Conservation (phyloP, 768 basidiomycete genomes). For the Hygrocybe punicea region DNA sequence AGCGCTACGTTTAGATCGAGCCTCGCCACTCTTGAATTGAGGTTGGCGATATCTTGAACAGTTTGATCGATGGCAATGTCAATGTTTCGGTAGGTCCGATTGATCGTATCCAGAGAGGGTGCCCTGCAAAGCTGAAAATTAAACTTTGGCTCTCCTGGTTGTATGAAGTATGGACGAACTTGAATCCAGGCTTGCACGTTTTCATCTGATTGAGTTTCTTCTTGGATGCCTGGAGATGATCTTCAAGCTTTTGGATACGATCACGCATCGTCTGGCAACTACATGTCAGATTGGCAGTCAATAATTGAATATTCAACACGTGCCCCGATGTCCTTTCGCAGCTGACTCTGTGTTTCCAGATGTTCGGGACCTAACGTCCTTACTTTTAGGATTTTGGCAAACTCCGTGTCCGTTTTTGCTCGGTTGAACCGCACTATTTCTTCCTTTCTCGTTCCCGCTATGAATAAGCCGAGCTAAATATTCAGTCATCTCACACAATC, state of each 20-base stretch:
- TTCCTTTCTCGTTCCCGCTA: slow-evolving; percentile 79
- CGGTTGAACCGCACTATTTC: slow-evolving; percentile 77
- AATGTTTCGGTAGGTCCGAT: slow-evolving; percentile 82
- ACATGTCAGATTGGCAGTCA: background rate
- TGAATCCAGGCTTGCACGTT: slow-evolving; percentile 58
- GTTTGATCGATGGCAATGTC: slow-evolving; percentile 67
- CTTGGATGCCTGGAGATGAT: slow-evolving; percentile 64
- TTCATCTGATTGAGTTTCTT: slow-evolving; percentile 61
- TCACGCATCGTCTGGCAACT: slow-evolving; percentile 58
- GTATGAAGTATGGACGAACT: slow-evolving; percentile 41
- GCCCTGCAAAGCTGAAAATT: slow-evolving; percentile 45
- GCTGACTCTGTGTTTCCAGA: slow-evolving; percentile 71
- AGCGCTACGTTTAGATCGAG: slow-evolving; percentile 40
- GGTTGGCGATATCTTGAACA: slow-evolving; percentile 47
- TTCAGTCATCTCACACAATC: background rate
- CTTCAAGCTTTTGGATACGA: slow-evolving; percentile 77
- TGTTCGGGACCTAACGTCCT: slow-evolving; percentile 88
- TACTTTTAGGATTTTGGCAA: slow-evolving; percentile 68
- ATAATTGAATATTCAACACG: slow-evolving; percentile 22
- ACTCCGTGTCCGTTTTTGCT: slow-evolving; percentile 75
- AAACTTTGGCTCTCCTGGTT: background rate
- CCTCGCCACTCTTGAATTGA: slow-evolving; percentile 52
- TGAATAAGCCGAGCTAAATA: slow-evolving; percentile 3
- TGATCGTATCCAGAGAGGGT: slow-evolving; percentile 81
- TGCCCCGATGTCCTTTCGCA: slow-evolving; percentile 72